These are phyloP conservation scores for Neurospora sp. DNA, from an alignment of 495 filamentous ascomycete species.

Conservation along the genomic window DNA sequence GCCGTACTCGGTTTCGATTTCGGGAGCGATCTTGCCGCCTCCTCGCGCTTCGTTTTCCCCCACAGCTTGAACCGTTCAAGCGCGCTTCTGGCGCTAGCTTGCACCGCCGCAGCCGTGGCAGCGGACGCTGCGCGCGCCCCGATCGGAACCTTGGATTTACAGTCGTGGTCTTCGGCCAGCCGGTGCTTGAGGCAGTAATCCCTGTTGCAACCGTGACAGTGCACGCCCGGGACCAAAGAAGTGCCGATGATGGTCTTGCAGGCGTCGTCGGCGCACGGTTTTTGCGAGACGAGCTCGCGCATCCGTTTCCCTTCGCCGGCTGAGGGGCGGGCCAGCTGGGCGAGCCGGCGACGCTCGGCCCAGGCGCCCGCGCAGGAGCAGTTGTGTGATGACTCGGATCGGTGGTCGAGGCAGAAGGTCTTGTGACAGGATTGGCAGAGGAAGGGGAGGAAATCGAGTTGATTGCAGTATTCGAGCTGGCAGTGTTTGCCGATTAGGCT, in stretches of 20 bases:
- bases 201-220: slow-evolving; percentile 69
- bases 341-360: slow-evolving; percentile 58
- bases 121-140: slow-evolving; percentile 44
- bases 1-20: slow-evolving; percentile 52
- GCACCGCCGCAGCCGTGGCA: slow-evolving; percentile 27
- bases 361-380: slow-evolving; percentile 79
- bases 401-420: slow-evolving; percentile 92
- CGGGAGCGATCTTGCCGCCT: slow-evolving; percentile 36
- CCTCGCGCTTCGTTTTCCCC: slow-evolving; percentile 37
- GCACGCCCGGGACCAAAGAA: slow-evolving; percentile 62
- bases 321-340: slow-evolving; percentile 37
- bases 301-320: slow-evolving; percentile 34
- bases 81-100: slow-evolving; percentile 55
- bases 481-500: slow-evolving; percentile 84
- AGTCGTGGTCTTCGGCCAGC: slow-evolving; percentile 79
- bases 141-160: slow-evolving; percentile 53
- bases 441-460: slow-evolving; percentile 95
- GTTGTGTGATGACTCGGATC: slow-evolving; percentile 72
- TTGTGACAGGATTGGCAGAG: slow-evolving; percentile 77
- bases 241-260: slow-evolving; percentile 89
- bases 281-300: slow-evolving; percentile 33
- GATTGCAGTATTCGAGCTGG: slow-evolving; percentile 81
- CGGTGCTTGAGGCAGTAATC: slow-evolving; percentile 92
- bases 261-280: slow-evolving; percentile 53
- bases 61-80: slow-evolving; percentile 53